These are phyloP conservation scores for Stemphylium beticola DNA, from an alignment of 2,329 filamentous ascomycete genomes.

Conservation along the genomic window DNA sequence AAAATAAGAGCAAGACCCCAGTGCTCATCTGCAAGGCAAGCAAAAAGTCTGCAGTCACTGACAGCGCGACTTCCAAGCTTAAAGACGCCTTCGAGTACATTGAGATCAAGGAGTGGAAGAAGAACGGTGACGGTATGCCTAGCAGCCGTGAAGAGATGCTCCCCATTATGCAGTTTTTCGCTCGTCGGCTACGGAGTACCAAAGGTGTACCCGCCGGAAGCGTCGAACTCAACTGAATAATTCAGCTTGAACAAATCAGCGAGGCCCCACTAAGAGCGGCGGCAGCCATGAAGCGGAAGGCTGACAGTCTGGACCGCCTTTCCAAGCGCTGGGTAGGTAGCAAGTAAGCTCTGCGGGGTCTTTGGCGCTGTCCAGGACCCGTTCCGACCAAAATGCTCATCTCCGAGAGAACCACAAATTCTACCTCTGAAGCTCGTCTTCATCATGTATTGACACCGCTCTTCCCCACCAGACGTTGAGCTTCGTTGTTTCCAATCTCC, in stretches of 20 bases:
- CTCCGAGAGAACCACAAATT: background rate
- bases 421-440: background rate
- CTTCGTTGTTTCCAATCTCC: background rate
- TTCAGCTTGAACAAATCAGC: background rate
- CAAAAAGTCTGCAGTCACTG: constrained; percentile 61
- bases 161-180: constrained; percentile 86
- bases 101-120: constrained; percentile 52
- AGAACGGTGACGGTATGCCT: constrained; percentile 82
- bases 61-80: constrained; percentile 67
- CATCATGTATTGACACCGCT: background rate
- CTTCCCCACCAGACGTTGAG: background rate
- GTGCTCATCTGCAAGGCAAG: constrained; percentile 67
- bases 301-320: background rate
- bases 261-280: background rate
- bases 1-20: constrained; percentile 66
- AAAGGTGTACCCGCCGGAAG: constrained; percentile 61
- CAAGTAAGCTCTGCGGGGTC: background rate
- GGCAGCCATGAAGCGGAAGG: background rate
- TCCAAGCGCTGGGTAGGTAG: constrained; percentile 13
- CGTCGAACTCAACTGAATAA: constrained; percentile 53
- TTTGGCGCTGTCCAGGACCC: background rate
- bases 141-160: constrained; percentile 81
- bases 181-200: constrained; percentile 65
- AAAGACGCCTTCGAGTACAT: constrained; percentile 66
- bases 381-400: background rate